Evolutionary conservation across 2,329 filamentous ascomycete genomes (phyloP), one percentile per base, ranked within the genome.

Genomic region (Trichoderma simmonsii): DNA sequence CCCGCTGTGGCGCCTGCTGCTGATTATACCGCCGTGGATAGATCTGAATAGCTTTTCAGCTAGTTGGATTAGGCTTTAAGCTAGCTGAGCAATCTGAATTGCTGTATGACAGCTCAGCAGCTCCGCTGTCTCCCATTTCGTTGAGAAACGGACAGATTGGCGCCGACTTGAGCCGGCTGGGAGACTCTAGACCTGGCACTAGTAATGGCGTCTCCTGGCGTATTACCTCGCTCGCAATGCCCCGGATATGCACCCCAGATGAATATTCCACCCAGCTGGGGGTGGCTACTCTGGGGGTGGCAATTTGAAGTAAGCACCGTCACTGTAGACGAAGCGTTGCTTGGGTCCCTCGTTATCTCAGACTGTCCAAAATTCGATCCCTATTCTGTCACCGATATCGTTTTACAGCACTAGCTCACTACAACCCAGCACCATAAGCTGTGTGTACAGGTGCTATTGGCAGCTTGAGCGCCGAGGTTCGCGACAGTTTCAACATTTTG

Each of bases 221-320:
- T 26, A 28, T 59, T 59, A 24, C 32, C 64, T 26, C 51, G 21
- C 28, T 24, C 51, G 4, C 21, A 30, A 12, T 30, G 12, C 34
- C 36, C 64, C 30, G 7, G 30, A 43, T 43, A 69, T 69, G 66
- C 56, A 51, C 66, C 56, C 66, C 66, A 51, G 66, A 61, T 68
- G 51, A 59, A 30, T 48, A 32, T 61, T 36, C 56, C 36, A 61
- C 15, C 66, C 14, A 61, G 11, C 34, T 60, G 51, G 56, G 66
- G 56, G 28, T 30, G 56, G 54, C n/a, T n/a, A 28, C 18, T 43
- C 51, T 60, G 54, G 65, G 65, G 65, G 24, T 68, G 32, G 54
- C 26, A 12, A 56, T 59, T 43, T 30, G 21, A 6, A 43, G 5
- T 48, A 59, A 30, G 61, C 43, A n/a, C 62, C 14, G 28, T 65